Base-by-base conservation (phyloP, 768 basidiomycete species). In the Xerocomellus intermedius region DNA sequence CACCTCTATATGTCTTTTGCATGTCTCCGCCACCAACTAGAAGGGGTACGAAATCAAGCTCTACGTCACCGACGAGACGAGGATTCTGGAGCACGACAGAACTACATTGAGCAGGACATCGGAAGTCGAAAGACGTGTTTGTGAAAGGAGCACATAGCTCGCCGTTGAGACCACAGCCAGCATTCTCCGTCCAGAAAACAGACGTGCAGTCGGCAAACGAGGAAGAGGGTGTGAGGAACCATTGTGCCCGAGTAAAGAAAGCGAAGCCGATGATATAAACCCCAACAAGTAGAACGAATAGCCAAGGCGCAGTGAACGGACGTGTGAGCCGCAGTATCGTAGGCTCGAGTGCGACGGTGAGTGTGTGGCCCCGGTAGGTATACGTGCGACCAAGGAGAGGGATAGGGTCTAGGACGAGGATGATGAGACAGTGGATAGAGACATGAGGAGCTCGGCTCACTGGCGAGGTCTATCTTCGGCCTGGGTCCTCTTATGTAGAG, bases 11-110 rank as follows among this genome's bases (percentile, higher is more conserved):
- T 5, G 91, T 93, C 38, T 67, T 65, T 44, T 84, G 76, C 1
- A 57, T 57, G 71, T 92, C 91, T 3, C 91, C 90, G 17, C 93
- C 93, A n/a, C 93, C 92, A 2, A 94, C 87, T 44, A 94, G 77
- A 22, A 94, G 75, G 8, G 91, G 90, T 21, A 82, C 79, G 60
- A 83, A 89, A 43, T 81, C 82, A 35, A 86, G 76, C 57, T 85
- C 76, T 52, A 82, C 71, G 46, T 82, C 69, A 22, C 93, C 92
- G 24, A 95, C 79, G 0, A 88, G 82, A 48, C 89, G 77, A 16
- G 85, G 83, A 64, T 93, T 92, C 60, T 84, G 81, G 39, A 92
- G 74, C 42, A 85, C 79, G 42, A 86, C 82, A 22, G 70, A 71
- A 44, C 76, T 73, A 62, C 89, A 89, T 49, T 82, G 82, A 5